These are phyloP conservation scores for Hypericum androsaemum DNA, from an alignment of 345 rosid genomes.

Conservation along the genomic window DNA sequence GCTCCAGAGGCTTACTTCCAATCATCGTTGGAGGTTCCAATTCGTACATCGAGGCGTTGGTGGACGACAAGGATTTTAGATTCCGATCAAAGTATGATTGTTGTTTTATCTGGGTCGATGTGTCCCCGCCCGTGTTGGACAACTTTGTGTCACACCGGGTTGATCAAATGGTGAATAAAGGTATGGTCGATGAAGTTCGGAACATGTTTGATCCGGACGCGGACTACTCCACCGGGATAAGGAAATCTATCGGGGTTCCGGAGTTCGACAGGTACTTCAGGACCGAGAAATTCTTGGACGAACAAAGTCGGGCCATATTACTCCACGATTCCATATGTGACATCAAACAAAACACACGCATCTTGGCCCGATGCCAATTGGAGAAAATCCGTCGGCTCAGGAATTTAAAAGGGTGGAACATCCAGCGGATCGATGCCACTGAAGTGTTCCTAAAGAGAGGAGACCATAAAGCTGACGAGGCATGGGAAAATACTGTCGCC, in stretches of 20 bases:
- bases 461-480: slow-evolving; percentile 34
- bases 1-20: slow-evolving; percentile 47
- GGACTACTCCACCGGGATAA: slow-evolving; percentile 35
- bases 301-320: slow-evolving; percentile 15
- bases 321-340: slow-evolving; percentile 41
- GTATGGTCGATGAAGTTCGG: slow-evolving; percentile 66
- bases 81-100: slow-evolving; percentile 43
- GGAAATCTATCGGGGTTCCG: slow-evolving; percentile 65
- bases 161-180: slow-evolving; percentile 55
- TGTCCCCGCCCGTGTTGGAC: slow-evolving; percentile 41
- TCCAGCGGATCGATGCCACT: slow-evolving; percentile 59
- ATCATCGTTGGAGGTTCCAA: slow-evolving; percentile 79
- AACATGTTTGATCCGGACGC: slow-evolving; percentile 29
- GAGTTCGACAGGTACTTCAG: slow-evolving; percentile 51
- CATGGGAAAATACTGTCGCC: slow-evolving; percentile 56
- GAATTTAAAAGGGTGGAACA: slow-evolving; percentile 47
- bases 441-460: slow-evolving; percentile 35
- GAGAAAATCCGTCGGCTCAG: slow-evolving; percentile 52
- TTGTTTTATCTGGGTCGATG: slow-evolving; percentile 70
- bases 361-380: slow-evolving; percentile 45
- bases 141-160: slow-evolving; percentile 46
- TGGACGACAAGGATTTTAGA: slow-evolving; percentile 24
- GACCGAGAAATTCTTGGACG: slow-evolving; percentile 27
- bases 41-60: slow-evolving; percentile 56
- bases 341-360: slow-evolving; percentile 44